Evolutionary conservation across 345 rosid species (phyloP).

Genomic region (Sisymbrium altissimum): DNA sequence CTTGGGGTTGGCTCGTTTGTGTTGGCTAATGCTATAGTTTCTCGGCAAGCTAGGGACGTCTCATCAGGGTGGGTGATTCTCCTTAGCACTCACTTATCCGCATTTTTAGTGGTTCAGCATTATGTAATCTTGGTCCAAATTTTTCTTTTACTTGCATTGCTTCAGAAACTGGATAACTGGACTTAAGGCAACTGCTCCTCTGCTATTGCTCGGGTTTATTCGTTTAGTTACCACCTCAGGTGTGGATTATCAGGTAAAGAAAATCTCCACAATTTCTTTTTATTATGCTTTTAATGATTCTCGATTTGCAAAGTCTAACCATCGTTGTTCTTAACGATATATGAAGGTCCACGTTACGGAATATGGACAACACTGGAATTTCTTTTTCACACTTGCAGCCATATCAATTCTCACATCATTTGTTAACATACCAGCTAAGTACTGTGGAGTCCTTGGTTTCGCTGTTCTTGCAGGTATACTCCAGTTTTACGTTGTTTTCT

Average conservation of each 20-base stretch:
- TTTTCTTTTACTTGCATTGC: background rate
- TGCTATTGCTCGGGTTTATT: constrained; percentile 66
- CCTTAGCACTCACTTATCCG: background rate
- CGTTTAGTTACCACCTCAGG: constrained; percentile 67
- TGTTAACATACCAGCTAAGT: constrained; percentile 54
- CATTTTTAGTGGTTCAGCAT: background rate
- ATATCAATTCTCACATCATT: constrained; percentile 66
- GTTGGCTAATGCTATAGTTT: constrained; percentile 68
- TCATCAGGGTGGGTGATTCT: constrained; percentile 49
- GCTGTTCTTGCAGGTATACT: constrained; percentile 56
- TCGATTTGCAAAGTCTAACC: constrained; percentile 3
- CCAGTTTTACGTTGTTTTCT: background rate
- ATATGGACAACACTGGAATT: constrained; percentile 93
- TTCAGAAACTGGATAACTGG: constrained; percentile 61
- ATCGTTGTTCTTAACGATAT: background rate
- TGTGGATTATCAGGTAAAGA: constrained; percentile 82
- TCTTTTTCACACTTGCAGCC: constrained; percentile 91
- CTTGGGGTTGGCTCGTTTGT: constrained; percentile 96
- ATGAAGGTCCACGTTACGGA: constrained; percentile 76
- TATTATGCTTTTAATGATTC: background rate
- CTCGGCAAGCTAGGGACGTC: constrained; percentile 72
- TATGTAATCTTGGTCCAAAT: background rate
- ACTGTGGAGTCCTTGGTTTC: constrained; percentile 72
- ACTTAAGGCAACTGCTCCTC: constrained; percentile 56
- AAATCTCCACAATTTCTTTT: background rate